Evolutionary conservation across 2,329 filamentous ascomycete genomes (phyloP), one percentile per base, ranked within the genome.

Genomic region (Talaromyces islandicus): DNA sequence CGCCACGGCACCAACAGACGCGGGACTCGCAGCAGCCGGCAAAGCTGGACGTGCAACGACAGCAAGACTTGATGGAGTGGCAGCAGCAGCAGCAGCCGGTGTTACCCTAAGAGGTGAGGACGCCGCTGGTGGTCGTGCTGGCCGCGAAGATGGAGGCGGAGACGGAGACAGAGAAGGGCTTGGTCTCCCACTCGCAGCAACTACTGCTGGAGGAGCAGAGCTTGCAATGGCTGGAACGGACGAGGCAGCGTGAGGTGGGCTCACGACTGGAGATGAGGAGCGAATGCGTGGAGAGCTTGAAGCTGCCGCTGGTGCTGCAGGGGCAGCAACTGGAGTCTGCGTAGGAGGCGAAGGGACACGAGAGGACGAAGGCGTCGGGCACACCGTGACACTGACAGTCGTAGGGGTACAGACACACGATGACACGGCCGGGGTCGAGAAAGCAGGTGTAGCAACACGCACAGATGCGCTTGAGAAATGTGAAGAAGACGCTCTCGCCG

Each of bases 281-380:
- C 46, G 25, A 11, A 60, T 29, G 30, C 54, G 24, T 7, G 54
- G 58, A 46, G 58, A 38, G 21, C 32, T 58, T 30, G 53, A 56
- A 24, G 32, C 10, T 11, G 14, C 21, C 6, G 3, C 2, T 6
- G 32, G 11, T 35, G 32, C 10, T 12, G 27, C 19, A 35, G 35
- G 14, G 7, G 17, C 5, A 7, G 35, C 35, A 38, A 12, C 35
- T 9, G 35, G 35, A 9, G 32, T 38, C 14, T 38, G 12, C 17
- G 6, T 14, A 38, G 35, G 35, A 38, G 35, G 35, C 14, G 35
- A 9, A 38, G 35, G 35, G 1, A 14, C 35, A 38, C 14, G 35
- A n/a, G 35, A n/a, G 14, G 35, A n/a, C 35, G 43, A 24, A 11
- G 43, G 7, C 19, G 43, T 14, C 27, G 43, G 58, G 43, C 58